Conservation (phyloP, 1,139 yeast species). For the Wickerhamomyces sp. region DNA sequence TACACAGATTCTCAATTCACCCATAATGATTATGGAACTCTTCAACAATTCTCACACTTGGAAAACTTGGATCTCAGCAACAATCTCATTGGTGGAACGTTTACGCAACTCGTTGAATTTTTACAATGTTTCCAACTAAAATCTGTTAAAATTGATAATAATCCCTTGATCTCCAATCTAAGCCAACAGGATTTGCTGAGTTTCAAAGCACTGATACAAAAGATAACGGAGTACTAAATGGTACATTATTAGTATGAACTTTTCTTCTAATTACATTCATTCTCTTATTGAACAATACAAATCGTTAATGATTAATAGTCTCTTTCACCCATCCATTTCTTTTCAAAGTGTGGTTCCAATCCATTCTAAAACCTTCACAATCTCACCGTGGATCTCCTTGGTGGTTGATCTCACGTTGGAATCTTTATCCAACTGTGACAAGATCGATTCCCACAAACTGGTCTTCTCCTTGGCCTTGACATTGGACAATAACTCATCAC, state of each 20-base stretch:
- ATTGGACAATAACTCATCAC: slow-evolving; percentile 62
- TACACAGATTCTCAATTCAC: slow-evolving; percentile 6
- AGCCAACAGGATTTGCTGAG: slow-evolving; percentile 6
- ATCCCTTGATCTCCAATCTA: slow-evolving; percentile 14
- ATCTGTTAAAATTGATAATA: slow-evolving; percentile 13
- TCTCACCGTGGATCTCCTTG: slow-evolving; percentile 74
- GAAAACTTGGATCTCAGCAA: slow-evolving; percentile 10
- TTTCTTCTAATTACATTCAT: neutral
- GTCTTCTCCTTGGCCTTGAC: slow-evolving; percentile 36
- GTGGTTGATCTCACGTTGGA: slow-evolving; percentile 55
- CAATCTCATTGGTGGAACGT: slow-evolving; percentile 15
- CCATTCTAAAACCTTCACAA: slow-evolving; percentile 87
- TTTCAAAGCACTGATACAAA: slow-evolving; percentile 16
- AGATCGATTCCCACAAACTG: slow-evolving; percentile 64
- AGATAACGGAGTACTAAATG: slow-evolving; percentile 4
- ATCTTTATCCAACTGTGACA: slow-evolving; percentile 57
- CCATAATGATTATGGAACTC: slow-evolving; percentile 4
- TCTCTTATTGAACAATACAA: too few relatives aligned
- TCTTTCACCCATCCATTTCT: too few relatives aligned
- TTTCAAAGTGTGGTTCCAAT: slow-evolving; percentile 34
- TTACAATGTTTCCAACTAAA: slow-evolving; percentile 10
- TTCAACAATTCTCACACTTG: slow-evolving; percentile 12
- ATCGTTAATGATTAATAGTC: too few relatives aligned
- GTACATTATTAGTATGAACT: too few relatives aligned
- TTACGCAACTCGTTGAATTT: slow-evolving; percentile 9